Conservation (phyloP, 2,329 filamentous ascomycete genomes). For the Phyllosticta ampelicida region DNA sequence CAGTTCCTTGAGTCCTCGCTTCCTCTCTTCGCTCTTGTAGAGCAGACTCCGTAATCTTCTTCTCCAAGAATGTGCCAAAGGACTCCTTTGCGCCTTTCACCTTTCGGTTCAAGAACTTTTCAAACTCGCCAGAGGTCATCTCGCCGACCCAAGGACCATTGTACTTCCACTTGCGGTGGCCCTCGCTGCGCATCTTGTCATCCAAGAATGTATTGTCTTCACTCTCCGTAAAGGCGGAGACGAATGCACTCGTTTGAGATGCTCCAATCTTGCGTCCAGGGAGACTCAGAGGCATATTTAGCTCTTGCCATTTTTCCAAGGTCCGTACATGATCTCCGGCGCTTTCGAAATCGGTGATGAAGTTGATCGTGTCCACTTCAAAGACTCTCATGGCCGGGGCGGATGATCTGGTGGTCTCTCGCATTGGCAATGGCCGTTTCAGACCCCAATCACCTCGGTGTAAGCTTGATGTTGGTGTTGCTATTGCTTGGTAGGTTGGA, state of each 20-base stretch:
- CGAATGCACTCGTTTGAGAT: constrained; percentile 9
- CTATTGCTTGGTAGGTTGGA: constrained; percentile 76
- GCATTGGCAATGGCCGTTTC: constrained; percentile 71
- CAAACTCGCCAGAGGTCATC: constrained; percentile 38
- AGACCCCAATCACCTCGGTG: constrained; percentile 82
- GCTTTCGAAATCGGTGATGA: constrained; percentile 79
- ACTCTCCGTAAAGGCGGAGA: constrained; percentile 32
- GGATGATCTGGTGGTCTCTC: constrained; percentile 56
- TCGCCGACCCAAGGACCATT: constrained; percentile 48
- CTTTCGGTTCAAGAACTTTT: constrained; percentile 15
- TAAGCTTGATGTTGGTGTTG: constrained; percentile 62
- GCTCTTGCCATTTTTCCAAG: constrained; percentile 75
- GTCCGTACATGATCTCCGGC: constrained; percentile 73
- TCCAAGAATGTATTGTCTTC: constrained; percentile 34
- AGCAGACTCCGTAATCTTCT: background rate
- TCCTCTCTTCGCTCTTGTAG: background rate
- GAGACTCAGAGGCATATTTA: constrained; percentile 57
- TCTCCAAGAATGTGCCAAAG: constrained; percentile 20
- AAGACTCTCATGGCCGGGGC: constrained; percentile 68
- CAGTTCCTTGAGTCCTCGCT: background rate
- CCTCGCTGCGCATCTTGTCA: constrained; percentile 10
- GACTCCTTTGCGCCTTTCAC: background rate
- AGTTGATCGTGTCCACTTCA: constrained; percentile 73
- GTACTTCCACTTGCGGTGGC: constrained; percentile 41
- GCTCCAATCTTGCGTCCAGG: constrained; percentile 15